These are phyloP conservation scores for Penicillium lividum DNA, from an alignment of 495 filamentous ascomycete genomes.

Conservation along the genomic window DNA sequence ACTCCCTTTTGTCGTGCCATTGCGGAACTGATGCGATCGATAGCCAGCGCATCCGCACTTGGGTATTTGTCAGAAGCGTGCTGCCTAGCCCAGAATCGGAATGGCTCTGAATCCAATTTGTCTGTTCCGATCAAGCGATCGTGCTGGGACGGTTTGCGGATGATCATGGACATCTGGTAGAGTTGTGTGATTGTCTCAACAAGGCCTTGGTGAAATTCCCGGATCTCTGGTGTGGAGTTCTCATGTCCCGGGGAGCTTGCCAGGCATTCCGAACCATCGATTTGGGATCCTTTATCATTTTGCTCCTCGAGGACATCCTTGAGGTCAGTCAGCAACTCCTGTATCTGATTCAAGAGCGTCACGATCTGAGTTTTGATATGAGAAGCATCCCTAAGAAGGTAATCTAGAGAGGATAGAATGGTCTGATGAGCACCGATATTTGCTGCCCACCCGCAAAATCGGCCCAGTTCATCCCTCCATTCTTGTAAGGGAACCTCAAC, in stretches of 20 bases:
- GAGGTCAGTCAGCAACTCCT: conserved; percentile 6
- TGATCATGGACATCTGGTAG: conserved; percentile 28
- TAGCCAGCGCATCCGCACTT: neutral
- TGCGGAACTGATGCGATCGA: conserved; percentile 16
- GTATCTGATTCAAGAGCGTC: conserved; percentile 1
- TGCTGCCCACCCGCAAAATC: conserved; percentile 47
- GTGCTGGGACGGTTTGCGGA: conserved; percentile 26
- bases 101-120: conserved; percentile 11
- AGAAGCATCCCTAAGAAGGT: conserved; percentile 48
- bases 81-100: conserved; percentile 8
- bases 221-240: conserved; percentile 2
- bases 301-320: conserved; percentile 2
- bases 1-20: conserved; percentile 20
- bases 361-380: conserved; percentile 36
- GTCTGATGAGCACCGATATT: conserved; percentile 49
- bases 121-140: conserved; percentile 17
- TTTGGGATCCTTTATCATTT: neutral
- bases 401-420: conserved; percentile 45
- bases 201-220: conserved; percentile 9
- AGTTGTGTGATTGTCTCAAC: conserved; percentile 19
- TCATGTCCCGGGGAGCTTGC: neutral
- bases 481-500: conserved; percentile 9
- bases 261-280: neutral
- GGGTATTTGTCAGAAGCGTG: conserved; percentile 17
- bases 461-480: conserved; percentile 37